Conservation (phyloP, 1,284 basidiomycete genomes). For the Porogramme epimiltina region DNA sequence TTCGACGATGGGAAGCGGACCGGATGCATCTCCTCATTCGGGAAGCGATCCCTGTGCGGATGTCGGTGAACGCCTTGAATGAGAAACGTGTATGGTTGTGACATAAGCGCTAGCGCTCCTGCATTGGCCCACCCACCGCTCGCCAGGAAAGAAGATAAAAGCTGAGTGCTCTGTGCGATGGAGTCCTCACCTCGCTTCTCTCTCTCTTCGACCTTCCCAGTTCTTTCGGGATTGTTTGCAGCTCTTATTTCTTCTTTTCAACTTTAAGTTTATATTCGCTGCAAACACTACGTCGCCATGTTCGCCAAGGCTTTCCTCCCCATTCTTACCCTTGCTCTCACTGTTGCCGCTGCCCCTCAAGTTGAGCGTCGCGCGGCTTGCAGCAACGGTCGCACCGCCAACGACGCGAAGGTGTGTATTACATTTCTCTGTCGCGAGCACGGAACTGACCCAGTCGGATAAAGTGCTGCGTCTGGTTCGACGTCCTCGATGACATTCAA, state of each 20-base stretch:
- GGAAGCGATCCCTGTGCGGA: too few species aligned
- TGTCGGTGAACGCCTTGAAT: too few species aligned
- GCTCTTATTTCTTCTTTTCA: neutral
- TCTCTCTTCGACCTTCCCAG: neutral
- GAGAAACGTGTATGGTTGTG: too few species aligned
- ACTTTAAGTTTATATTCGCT: neutral
- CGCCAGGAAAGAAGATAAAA: too few species aligned
- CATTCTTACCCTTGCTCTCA: slow-evolving; percentile 2
- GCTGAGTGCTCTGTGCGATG: neutral
- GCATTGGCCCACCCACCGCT: neutral
- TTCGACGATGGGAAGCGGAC: too few species aligned
- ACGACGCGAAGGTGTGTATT: slow-evolving; percentile 28
- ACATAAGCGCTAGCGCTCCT: neutral
- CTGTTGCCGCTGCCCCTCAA: slow-evolving; percentile 4
- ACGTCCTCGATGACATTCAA: slow-evolving; percentile 13
- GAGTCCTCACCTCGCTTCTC: neutral
- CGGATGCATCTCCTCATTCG: too few species aligned
- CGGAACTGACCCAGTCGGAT: neutral
- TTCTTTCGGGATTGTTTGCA: neutral
- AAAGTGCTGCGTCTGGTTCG: slow-evolving; percentile 16
- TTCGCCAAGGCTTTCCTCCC: slow-evolving; percentile 7
- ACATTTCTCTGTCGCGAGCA: neutral
- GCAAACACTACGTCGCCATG: slow-evolving; percentile 3
- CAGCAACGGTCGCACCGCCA: slow-evolving; percentile 27
- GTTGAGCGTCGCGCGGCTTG: slow-evolving; percentile 13